Evolutionary conservation across 179 eudicot species (phyloP).

Genomic region (Beta lomatogona): DNA sequence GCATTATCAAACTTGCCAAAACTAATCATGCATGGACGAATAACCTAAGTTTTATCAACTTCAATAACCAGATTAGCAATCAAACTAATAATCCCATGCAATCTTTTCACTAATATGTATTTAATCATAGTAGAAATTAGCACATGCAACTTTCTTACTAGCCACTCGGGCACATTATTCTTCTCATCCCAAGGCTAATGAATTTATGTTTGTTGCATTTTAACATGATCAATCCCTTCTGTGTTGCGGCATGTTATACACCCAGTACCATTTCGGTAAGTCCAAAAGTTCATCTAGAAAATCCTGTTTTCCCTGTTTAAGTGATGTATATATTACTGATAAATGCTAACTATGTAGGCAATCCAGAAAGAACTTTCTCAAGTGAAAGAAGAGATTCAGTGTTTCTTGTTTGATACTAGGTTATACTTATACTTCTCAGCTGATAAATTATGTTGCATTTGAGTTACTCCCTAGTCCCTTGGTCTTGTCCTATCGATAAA

Average conservation of each 20-base stretch:
- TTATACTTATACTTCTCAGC: not conserved
- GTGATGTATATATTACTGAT: no score
- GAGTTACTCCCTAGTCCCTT: not conserved
- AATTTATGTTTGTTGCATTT: conserved; percentile 25
- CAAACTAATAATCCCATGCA: no score
- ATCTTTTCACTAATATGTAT: not conserved
- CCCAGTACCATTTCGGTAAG: conserved; percentile 29
- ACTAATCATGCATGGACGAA: not conserved
- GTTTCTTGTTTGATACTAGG: conserved; percentile 11
- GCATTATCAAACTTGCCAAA: not conserved
- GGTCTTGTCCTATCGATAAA: no score
- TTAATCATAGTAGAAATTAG: not conserved
- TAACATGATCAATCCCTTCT: not conserved
- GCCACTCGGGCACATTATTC: not conserved
- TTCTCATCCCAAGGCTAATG: conserved; percentile 9
- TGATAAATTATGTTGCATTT: not conserved
- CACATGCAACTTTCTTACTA: no score
- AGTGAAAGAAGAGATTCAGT: conserved; percentile 22
- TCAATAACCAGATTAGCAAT: not conserved
- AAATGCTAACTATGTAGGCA: conserved; percentile 20
- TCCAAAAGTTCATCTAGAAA: conserved; percentile 7
- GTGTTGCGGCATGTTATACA: not conserved
- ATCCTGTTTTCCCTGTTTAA: not conserved
- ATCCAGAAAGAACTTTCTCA: conserved; percentile 20
- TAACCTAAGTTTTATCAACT: not conserved